Evolutionary conservation across 1,284 basidiomycete species (phyloP).

Genomic region (Moesziomyces sp.): DNA sequence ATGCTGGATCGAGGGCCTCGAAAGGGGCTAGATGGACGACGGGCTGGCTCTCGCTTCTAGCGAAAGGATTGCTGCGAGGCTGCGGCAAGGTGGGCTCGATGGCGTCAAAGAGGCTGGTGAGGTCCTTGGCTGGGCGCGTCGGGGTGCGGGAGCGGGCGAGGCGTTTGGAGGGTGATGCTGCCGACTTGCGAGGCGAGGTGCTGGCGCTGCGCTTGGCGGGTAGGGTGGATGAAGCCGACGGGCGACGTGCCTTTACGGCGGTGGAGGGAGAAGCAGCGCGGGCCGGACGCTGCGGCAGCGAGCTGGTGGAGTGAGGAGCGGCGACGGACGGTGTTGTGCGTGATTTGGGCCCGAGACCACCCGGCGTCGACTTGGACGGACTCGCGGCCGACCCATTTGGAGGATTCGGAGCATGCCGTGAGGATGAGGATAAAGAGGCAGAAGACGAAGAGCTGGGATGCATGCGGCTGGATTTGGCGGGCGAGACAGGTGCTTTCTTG

Average conservation of each 20-base stretch:
- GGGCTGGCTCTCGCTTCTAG: slow-evolving; percentile 40
- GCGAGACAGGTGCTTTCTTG: too few relatives aligned
- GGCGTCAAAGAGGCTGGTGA: slow-evolving; percentile 38
- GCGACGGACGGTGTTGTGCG: slow-evolving; percentile 8
- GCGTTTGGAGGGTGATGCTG: slow-evolving; percentile 28
- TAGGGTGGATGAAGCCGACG: slow-evolving; percentile 5
- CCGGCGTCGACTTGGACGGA: slow-evolving; percentile 9
- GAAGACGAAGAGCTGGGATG: too few relatives aligned
- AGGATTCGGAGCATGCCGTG: too few relatives aligned
- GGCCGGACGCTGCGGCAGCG: slow-evolving; percentile 25
- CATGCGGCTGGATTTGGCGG: too few relatives aligned
- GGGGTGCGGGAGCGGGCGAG: slow-evolving; percentile 31
- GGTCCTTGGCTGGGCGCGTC: slow-evolving; percentile 37
- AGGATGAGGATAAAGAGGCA: too few relatives aligned
- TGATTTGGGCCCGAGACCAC: slow-evolving; percentile 8
- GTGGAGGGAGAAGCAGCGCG: slow-evolving; percentile 31
- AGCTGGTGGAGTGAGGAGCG: slow-evolving; percentile 10
- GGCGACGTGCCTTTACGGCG: slow-evolving; percentile 6
- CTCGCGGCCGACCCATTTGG: not conserved
- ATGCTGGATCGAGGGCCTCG: not conserved
- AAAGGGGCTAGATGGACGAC: slow-evolving; percentile 3
- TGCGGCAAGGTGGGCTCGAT: slow-evolving; percentile 28
- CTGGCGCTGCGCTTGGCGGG: slow-evolving; percentile 32
- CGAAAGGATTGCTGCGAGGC: slow-evolving; percentile 22
- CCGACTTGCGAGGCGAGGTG: slow-evolving; percentile 31